Conservation (phyloP, 2,329 filamentous ascomycete species). For the Fusarium pseudonygamai region DNA sequence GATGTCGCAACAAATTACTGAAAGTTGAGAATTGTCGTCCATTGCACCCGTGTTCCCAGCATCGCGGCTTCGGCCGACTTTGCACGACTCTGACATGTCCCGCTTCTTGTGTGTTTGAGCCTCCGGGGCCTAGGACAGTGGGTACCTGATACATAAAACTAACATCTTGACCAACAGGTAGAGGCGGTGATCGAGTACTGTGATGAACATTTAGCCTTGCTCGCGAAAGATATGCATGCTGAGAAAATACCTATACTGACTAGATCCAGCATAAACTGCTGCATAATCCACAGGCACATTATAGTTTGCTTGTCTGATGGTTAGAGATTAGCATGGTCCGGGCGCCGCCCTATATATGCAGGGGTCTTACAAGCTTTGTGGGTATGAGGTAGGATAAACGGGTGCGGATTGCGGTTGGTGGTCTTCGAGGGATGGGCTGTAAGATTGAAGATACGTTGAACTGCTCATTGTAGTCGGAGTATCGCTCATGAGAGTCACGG, state of each 20-base stretch:
- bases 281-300: constrained; percentile 58
- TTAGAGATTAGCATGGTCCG: constrained; percentile 44
- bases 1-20: constrained; percentile 91
- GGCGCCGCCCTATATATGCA: constrained; percentile 37
- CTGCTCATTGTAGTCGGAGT: constrained; percentile 55
- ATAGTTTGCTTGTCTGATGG: constrained; percentile 48
- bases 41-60: constrained; percentile 97
- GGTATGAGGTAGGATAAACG: constrained; percentile 48
- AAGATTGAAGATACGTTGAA: constrained; percentile 59
- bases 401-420: constrained; percentile 49
- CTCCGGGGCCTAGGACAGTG: constrained; percentile 50
- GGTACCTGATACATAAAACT: constrained; percentile 57
- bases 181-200: constrained; percentile 52
- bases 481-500: constrained; percentile 62
- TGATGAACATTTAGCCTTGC: constrained; percentile 31
- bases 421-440: constrained; percentile 60
- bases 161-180: constrained; percentile 51
- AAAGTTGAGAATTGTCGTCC: constrained; percentile 96
- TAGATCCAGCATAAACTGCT: constrained; percentile 46
- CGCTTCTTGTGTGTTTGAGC: constrained; percentile 49
- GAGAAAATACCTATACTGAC: constrained; percentile 53
- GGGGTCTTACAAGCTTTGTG: constrained; percentile 50
- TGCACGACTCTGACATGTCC: constrained; percentile 74
- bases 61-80: constrained; percentile 89
- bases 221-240: constrained; percentile 1